phyloP scores from a whole-genome alignment of 257 asterid species.

The Solanum ossicruentum region DNA sequence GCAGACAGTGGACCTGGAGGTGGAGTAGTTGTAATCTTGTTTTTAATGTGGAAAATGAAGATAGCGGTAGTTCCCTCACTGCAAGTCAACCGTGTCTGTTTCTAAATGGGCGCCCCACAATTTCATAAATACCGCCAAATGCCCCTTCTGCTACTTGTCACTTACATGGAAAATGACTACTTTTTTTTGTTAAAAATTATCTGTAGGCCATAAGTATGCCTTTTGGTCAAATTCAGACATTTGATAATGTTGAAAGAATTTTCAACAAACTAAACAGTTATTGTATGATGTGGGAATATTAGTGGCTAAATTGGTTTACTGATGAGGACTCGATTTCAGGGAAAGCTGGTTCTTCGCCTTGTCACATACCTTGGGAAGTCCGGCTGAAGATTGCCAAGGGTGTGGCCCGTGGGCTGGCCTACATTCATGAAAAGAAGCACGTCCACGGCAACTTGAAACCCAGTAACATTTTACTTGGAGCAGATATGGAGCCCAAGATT shows the following conservation, averaged over 20 bases:
- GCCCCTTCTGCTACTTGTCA: slow-evolving; percentile 2
- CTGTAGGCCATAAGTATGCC: background rate
- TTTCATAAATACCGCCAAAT: background rate
- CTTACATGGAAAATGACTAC: slow-evolving; percentile 35
- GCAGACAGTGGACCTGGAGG: slow-evolving; percentile 5
- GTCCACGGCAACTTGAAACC: slow-evolving; percentile 93
- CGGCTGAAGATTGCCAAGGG: slow-evolving; percentile 87
- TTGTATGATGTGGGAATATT: background rate
- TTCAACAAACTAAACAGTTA: background rate
- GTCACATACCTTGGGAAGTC: slow-evolving; percentile 68
- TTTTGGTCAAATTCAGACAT: background rate
- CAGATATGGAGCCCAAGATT: slow-evolving; percentile 81
- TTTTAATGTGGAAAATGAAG: slow-evolving; percentile 31
- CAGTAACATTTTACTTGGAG: slow-evolving; percentile 56
- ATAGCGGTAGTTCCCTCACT: background rate
- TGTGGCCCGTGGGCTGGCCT: slow-evolving; percentile 78
- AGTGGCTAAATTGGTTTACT: background rate
- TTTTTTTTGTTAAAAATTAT: background rate
- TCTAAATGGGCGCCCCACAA: slow-evolving; percentile 13
- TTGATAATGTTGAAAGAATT: background rate
- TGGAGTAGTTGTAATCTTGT: slow-evolving; percentile 61
- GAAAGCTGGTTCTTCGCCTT: slow-evolving; percentile 75
- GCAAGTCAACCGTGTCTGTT: slow-evolving; percentile 46
- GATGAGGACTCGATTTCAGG: slow-evolving; percentile 13
- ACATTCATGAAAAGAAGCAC: slow-evolving; percentile 80